Percentiles rank a stretch among this genome's conserved stretches.
These are phyloP conservation scores for Lolium multiflorum DNA, from an alignment of 176 grass and related monocot genomes.

Conservation along the genomic window DNA sequence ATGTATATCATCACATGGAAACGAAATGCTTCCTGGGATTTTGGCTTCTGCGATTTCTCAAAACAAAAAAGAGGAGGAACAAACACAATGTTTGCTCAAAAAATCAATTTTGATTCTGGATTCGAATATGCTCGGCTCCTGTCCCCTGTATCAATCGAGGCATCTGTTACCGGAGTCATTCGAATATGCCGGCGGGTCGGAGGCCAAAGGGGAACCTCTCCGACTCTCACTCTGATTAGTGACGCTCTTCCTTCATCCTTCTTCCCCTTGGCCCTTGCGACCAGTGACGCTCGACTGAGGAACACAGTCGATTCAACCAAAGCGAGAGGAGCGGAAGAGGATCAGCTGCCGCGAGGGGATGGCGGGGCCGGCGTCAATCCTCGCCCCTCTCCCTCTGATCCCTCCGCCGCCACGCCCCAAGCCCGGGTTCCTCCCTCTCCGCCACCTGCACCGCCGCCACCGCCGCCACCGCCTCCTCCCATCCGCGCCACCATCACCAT, in stretches of 20 bases:
- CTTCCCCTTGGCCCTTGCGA: not conserved
- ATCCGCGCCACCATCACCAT: not conserved
- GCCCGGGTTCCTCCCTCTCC: not conserved
- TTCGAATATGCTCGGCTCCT: constrained; percentile 7
- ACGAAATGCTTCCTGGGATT: not conserved
- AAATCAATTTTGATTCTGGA: not conserved
- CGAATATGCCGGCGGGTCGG: not conserved
- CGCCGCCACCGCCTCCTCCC: not conserved
- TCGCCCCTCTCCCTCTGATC: not conserved
- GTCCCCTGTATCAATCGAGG: too few species aligned
- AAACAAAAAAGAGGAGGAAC: not conserved
- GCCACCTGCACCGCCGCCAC: not conserved
- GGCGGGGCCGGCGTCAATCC: constrained; percentile 32
- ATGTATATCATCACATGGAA: constrained; percentile 2
- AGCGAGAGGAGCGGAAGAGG: not conserved
- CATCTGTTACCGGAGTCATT: not conserved
- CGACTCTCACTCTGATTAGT: too few species aligned
- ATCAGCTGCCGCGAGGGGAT: not conserved
- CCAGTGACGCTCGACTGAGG: not conserved
- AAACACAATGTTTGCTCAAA: not conserved
- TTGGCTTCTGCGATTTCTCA: not conserved
- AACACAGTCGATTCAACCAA: not conserved
- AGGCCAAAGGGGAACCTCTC: not conserved
- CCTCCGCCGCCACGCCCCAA: not conserved
- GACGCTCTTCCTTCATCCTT: not conserved